Evolutionary conservation across 2,329 filamentous ascomycete genomes (phyloP), one percentile per base, ranked within the genome.

Genomic region (Pyrenophora seminiperda): DNA sequence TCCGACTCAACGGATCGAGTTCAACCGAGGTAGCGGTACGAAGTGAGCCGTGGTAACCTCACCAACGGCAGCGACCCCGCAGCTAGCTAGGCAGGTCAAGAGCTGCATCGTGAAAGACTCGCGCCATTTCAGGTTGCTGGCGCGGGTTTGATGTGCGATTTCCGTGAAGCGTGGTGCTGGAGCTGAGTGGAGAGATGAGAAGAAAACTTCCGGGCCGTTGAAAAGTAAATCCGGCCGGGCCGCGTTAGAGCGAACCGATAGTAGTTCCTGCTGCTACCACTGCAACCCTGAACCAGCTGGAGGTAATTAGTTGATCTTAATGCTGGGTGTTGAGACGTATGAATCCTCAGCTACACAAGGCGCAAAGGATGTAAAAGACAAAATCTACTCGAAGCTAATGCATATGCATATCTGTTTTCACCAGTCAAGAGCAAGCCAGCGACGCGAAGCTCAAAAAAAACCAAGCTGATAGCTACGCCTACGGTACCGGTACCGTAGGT

Each of bases 21-120:
- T 58, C 65, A 72, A 56, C 69, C 69, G 69, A 72, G 69, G 69
- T 72, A 62, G 50, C 36, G 47, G 53, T 54, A 44, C 44, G 56
- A 49, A 37, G 46, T 49, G 54, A 41, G 24, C 42, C 31, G 27
- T 40, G 31, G 41, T 22, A 39, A 46, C 39, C 47, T 30, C 11
- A 29, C 46, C 43, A 49, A 20, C 41, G 30, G 31, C 24, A 42
- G 17, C 47, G 18, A 27, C 36, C 19, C 22, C 46, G 40, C 48
- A 45, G 10, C 24, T 27, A 11, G 24, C 24, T 27, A 27, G 24
- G 24, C 24, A 27, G 13, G 24, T 27, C 24, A 13, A 27, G 24
- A 27, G 24, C 24, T 10, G 24, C 24, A 27, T 27, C 24, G 13
- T 27, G 24, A 38, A 38, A 31, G 19, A 31, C 38, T 41, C 39